phyloP scores from a whole-genome alignment of 306 rosid species.

The Trifolium repens region DNA sequence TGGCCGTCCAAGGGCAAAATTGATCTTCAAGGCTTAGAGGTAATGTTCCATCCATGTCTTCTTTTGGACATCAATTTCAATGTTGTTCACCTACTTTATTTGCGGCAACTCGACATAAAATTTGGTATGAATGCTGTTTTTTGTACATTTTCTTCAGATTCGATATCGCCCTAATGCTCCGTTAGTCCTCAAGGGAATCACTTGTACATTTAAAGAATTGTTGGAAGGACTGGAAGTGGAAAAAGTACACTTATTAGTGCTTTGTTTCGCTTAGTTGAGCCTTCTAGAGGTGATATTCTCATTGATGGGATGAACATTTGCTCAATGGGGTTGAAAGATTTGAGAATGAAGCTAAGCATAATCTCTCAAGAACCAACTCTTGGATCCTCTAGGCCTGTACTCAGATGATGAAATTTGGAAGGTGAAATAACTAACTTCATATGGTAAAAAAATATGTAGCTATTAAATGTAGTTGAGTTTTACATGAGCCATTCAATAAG shows the following conservation, averaged over 20 bases:
- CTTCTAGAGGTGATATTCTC: constrained; percentile 57
- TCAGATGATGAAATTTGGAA: constrained; percentile 80
- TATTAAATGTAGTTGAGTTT: not conserved
- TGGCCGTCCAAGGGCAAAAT: constrained; percentile 84
- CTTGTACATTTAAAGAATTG: constrained; percentile 73
- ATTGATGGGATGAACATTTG: constrained; percentile 70
- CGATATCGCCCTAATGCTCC: constrained; percentile 71
- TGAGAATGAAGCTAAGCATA: constrained; percentile 73
- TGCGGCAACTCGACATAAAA: not conserved
- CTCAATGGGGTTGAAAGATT: constrained; percentile 75
- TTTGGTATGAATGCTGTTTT: not conserved
- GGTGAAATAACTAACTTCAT: constrained; percentile 47
- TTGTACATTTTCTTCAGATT: constrained; percentile 52
- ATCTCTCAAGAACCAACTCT: constrained; percentile 92
- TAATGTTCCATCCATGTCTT: constrained; percentile 21
- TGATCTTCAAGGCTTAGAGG: constrained; percentile 66
- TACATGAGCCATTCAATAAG: not conserved
- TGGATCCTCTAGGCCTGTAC: constrained; percentile 81
- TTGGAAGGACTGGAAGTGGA: constrained; percentile 89
- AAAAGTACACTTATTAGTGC: constrained; percentile 83
- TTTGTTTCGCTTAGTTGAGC: constrained; percentile 84
- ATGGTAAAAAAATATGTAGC: constrained; percentile 6
- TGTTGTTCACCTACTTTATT: not conserved
- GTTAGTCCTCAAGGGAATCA: constrained; percentile 69
- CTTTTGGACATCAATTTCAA: not conserved